Evolutionary conservation across 768 basidiomycete species (phyloP).

Genomic region (Candolleomyces efflorescens): DNA sequence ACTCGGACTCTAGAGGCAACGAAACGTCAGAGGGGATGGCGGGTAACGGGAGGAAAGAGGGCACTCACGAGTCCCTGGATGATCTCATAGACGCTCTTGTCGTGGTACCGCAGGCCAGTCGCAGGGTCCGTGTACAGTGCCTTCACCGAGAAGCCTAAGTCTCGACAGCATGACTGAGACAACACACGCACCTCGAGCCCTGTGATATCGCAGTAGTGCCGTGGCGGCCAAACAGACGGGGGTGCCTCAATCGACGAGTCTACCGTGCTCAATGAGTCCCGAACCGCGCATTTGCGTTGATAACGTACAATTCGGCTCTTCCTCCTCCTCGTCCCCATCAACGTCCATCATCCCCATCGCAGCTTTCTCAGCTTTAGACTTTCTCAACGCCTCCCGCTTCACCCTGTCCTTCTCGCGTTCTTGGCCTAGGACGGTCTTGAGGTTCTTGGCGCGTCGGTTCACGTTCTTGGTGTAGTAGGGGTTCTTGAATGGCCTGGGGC

Average conservation of each 20-base stretch:
- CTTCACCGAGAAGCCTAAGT: slow-evolving; percentile 28
- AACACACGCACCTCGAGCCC: slow-evolving; percentile 61
- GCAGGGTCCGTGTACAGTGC: slow-evolving; percentile 83
- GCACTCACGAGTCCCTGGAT: slow-evolving; percentile 64
- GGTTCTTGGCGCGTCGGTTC: slow-evolving; percentile 71
- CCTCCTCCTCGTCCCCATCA: slow-evolving; percentile 53
- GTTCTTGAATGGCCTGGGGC: slow-evolving; percentile 77
- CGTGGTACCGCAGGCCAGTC: slow-evolving; percentile 76
- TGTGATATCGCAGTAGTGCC: slow-evolving; percentile 83
- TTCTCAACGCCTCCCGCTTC: slow-evolving; percentile 56
- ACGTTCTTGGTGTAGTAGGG: slow-evolving; percentile 63
- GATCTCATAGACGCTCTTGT: slow-evolving; percentile 83
- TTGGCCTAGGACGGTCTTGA: slow-evolving; percentile 73
- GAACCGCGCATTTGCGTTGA: background rate
- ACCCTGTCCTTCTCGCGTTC: slow-evolving; percentile 75
- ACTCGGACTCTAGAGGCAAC: slow-evolving; percentile 49
- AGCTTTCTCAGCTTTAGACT: slow-evolving; percentile 38
- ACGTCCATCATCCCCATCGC: slow-evolving; percentile 43
- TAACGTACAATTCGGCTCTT: slow-evolving; percentile 64
- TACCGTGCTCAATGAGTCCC: too few species aligned
- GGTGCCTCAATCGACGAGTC: slow-evolving; percentile 83
- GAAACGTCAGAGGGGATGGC: background rate
- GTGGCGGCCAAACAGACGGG: slow-evolving; percentile 72
- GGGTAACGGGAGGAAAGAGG: background rate
- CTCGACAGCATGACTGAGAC: background rate